Evolutionary conservation across 2,329 filamentous ascomycete genomes (phyloP), one percentile per base, ranked within the genome.

Genomic region (Drechslerella dactyloides): DNA sequence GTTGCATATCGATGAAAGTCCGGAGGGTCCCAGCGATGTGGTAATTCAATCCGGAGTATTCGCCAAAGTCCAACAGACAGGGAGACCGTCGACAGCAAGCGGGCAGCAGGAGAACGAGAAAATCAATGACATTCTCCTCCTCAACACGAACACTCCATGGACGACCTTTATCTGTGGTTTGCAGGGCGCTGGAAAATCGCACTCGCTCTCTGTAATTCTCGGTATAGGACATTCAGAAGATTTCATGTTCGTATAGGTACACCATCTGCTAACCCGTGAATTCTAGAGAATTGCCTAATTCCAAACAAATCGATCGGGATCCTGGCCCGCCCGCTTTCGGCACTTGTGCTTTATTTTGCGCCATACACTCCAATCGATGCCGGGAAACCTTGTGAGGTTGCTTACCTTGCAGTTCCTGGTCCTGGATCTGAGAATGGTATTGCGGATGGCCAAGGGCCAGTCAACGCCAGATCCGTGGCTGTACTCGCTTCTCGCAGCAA

Each of bases 401-500:
- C 63, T 10, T 69, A 68, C 48, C 52, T 73, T 3, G 42, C 69
- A 4, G 61, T 59, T 0, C 65, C 73, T 11, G 33, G 19, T 17
- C 2, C 40, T 33, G 21, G 17, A 1, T 35, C 46, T 27, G 53
- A 42, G 37, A 35, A 57, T 7, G 5, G 13, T 15, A 33, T 21
- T 15, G n/a, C 24, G 24, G n/a, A n/a, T 48, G 24, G 27, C 15
- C 30, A 57, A 10, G 27, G 52, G n/a, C 27, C 21, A 6, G 23
- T 3, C 37, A 46, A 52, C 17, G 69, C 56, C 1, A 35, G 35
- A 48, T 61, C 46, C 21, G 76, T 77, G 1, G 73, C 69, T 5
- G 75, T 77, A 13, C 58, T 77, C 2, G 75, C 74, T 15, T 77
- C 76, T 1, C 75, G 75, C 13, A 75, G 73, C 30, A 77, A 77